phyloP scores from a whole-genome alignment of 345 rosid genomes.

The Lumnitzera racemosa region DNA sequence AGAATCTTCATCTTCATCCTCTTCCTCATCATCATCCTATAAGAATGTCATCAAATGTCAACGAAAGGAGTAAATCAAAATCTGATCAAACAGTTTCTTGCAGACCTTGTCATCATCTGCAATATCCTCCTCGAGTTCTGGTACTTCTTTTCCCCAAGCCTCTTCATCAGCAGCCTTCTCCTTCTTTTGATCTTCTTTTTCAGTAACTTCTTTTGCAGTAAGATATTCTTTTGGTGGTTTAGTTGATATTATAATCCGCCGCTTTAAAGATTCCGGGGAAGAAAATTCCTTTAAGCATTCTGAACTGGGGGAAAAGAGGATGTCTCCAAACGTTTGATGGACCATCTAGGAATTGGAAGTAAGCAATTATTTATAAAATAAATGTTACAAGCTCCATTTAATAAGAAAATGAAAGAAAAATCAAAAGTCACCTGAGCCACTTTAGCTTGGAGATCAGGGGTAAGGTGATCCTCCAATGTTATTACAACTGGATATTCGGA shows the following conservation, averaged over 20 bases:
- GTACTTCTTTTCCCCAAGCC: constrained; percentile 79
- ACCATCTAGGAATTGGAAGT: constrained; percentile 52
- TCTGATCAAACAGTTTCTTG: background rate
- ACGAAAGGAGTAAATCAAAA: constrained; percentile 2
- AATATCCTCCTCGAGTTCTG: constrained; percentile 23
- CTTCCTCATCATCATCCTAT: constrained; percentile 23
- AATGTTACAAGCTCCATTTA: background rate
- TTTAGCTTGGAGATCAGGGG: constrained; percentile 83
- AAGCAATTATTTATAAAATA: constrained; percentile 6
- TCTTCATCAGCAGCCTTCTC: constrained; percentile 43
- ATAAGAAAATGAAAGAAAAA: background rate
- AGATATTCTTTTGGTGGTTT: constrained; percentile 91
- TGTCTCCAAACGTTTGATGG: constrained; percentile 66
- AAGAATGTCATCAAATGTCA: background rate
- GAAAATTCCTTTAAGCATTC: constrained; percentile 87
- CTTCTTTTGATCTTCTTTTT: constrained; percentile 34
- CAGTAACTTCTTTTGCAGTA: constrained; percentile 27
- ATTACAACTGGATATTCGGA: constrained; percentile 88
- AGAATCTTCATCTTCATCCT: constrained; percentile 25
- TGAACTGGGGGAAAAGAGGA: constrained; percentile 65
- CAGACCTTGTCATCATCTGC: constrained; percentile 31
- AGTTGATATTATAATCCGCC: constrained; percentile 71
- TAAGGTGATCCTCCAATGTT: constrained; percentile 94
- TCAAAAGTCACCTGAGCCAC: constrained; percentile 55
- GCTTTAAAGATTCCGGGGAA: constrained; percentile 65